phyloP scores from a whole-genome alignment of 2,329 filamentous ascomycete genomes.

The Fusarium cicatricum region DNA sequence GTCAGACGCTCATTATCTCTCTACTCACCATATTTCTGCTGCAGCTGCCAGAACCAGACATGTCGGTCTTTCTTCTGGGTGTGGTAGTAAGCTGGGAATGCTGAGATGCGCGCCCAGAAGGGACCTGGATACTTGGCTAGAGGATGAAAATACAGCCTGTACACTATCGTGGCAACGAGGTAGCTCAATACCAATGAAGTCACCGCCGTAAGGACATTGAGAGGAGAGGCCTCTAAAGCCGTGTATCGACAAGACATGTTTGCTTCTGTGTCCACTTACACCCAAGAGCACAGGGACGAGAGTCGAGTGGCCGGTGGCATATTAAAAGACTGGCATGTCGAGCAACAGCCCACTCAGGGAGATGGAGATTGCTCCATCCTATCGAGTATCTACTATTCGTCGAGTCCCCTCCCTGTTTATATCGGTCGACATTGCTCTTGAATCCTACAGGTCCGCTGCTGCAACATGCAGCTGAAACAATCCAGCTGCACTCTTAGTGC shows the following conservation, averaged over 20 bases:
- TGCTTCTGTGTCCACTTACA: background rate
- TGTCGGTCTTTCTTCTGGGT: conserved; percentile 30
- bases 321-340: no score
- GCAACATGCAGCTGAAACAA: no score
- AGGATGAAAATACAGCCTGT: conserved; percentile 57
- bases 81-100: conserved; percentile 32
- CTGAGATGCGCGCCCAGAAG: conserved; percentile 59
- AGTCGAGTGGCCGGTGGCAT: background rate
- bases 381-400: no score
- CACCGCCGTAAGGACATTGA: background rate
- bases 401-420: no score
- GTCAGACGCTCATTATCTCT: no score
- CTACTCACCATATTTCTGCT: conserved; percentile 30
- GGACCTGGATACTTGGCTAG: conserved; percentile 61
- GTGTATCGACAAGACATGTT: background rate
- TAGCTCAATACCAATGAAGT: no score
- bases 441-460: no score
- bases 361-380: no score
- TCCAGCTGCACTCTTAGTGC: no score
- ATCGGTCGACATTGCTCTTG: no score
- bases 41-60: conserved; percentile 28
- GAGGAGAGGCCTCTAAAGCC: background rate
- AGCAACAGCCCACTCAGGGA: no score
- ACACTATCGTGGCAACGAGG: conserved; percentile 1
- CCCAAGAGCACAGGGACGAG: background rate